Evolutionary conservation across 1,284 basidiomycete genomes (phyloP).

Genomic region (Ceratobasidium sp.): DNA sequence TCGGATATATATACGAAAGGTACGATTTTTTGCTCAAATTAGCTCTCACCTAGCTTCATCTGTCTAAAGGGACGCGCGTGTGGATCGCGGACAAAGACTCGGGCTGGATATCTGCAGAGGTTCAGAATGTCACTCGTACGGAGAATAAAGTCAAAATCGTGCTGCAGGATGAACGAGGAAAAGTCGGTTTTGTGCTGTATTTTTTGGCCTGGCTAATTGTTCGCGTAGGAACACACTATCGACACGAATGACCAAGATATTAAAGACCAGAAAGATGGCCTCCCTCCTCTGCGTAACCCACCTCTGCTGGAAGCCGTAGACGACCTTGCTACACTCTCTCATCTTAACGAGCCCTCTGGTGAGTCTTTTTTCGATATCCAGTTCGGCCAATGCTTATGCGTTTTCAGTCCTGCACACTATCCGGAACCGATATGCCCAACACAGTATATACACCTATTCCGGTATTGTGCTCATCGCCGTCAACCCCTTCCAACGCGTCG

Average conservation of each 20-base stretch:
- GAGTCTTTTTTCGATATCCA: slow-evolving; percentile 51
- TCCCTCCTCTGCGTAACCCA: slow-evolving; percentile 96
- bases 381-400: background rate
- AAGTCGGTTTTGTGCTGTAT: slow-evolving; percentile 65
- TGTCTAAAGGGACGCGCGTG: slow-evolving; percentile 55
- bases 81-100: slow-evolving; percentile 92
- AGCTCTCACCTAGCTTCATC: background rate
- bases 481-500: slow-evolving; percentile 96
- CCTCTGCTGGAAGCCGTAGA: slow-evolving; percentile 96
- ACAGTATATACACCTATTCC: slow-evolving; percentile 98
- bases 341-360: slow-evolving; percentile 98
- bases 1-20: slow-evolving; percentile 44
- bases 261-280: slow-evolving; percentile 76
- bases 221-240: slow-evolving; percentile 75
- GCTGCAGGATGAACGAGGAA: slow-evolving; percentile 87
- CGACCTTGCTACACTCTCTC: slow-evolving; percentile 96
- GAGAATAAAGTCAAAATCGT: slow-evolving; percentile 75
- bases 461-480: slow-evolving; percentile 98
- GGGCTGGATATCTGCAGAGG: slow-evolving; percentile 92
- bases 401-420: slow-evolving; percentile 92
- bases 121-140: slow-evolving; percentile 72
- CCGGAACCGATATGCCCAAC: slow-evolving; percentile 94
- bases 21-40: background rate
- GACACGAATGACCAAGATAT: slow-evolving; percentile 84
- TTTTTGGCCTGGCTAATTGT: background rate